Base-by-base conservation (phyloP, 2,329 filamentous ascomycete genomes). In the Elsinoe ampelina region DNA sequence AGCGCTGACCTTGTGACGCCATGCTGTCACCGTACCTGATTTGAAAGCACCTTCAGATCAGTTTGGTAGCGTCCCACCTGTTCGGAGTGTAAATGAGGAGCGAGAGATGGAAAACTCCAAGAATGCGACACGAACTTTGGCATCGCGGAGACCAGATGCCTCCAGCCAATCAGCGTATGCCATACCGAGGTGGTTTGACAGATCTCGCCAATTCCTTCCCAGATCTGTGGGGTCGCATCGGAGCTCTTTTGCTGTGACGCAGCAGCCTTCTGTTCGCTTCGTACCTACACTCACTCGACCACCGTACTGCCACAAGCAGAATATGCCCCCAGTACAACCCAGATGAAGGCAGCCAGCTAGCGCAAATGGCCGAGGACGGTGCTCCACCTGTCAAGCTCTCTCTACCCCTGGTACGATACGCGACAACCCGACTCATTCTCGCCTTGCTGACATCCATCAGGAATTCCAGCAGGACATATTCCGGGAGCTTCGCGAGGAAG, bases 391-490 rank as follows among this genome's bases (percentile, higher is more conserved):
- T 92, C 74, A 90, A 89, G 76, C 80, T 92, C 62, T 91, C 87
- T 60, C 78, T 92, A 60, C 87, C 87, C 62, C 77, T 89, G 65
- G 83, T 85, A 43, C 36, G 13, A 13, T 19, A 76, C 61, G 26
- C 72, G 63, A 13, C 19, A 22, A 12, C 19, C 38, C 8, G 8
- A 48, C 38, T 12, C 13, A 13, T 50, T 56, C 30, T 10, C 32
- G n/a, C 32, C 20, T 57, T 63, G 65, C 64, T 59, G 61, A 61
- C 22, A 20, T 34, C 43, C 12, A 19, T 60, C 63, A 81, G 76
- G 78, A 90, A 78, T 98, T 95, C 72, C 93, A 98, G 76, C 91
- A 97, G 75, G 86, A 89, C 67, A 83, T 97, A 66, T 97, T 97
- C 76, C 89, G 87, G 70, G 87, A 93, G 73, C 83, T 95, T 63